Evolutionary conservation across 768 basidiomycete genomes (phyloP).

Genomic region (Suillus subalutaceus): DNA sequence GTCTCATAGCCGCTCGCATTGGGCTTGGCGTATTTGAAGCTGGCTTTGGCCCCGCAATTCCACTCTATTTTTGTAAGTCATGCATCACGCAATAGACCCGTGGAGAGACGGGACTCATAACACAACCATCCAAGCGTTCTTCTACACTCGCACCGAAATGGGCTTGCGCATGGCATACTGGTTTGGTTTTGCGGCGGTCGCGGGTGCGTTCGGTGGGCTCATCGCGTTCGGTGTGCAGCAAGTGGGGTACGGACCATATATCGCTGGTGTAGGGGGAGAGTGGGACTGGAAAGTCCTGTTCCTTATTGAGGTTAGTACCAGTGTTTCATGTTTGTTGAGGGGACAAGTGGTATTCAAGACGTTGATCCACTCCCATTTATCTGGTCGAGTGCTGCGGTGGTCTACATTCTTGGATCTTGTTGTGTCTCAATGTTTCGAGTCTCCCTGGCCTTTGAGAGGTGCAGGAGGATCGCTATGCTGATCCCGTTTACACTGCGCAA

Average conservation of each 20-base stretch:
- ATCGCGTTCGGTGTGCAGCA: slow-evolving; percentile 82
- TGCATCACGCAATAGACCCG: not conserved
- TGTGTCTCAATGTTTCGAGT: not conserved
- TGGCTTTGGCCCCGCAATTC: slow-evolving; percentile 76
- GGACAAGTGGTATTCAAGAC: not conserved
- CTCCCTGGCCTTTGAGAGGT: not conserved
- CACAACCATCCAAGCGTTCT: slow-evolving; percentile 54
- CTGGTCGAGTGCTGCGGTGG: not conserved
- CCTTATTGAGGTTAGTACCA: slow-evolving; percentile 61
- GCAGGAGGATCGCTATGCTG: not conserved
- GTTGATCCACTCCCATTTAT: not conserved
- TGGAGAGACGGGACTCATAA: not conserved
- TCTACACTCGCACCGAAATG: slow-evolving; percentile 76
- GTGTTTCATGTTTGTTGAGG: not conserved
- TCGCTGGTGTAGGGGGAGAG: slow-evolving; percentile 30
- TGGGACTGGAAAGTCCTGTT: slow-evolving; percentile 51
- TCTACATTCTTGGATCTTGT: not conserved
- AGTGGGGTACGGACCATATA: slow-evolving; percentile 45
- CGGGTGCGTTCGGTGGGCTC: slow-evolving; percentile 85
- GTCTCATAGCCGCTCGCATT: slow-evolving; percentile 59
- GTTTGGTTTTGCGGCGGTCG: slow-evolving; percentile 84
- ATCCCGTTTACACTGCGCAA: not conserved
- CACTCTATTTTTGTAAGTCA: slow-evolving; percentile 73
- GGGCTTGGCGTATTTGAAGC: slow-evolving; percentile 79
- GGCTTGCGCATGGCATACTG: slow-evolving; percentile 79